Conservation (phyloP, 768 basidiomycete species). For the Leucocoprinus sp. region DNA sequence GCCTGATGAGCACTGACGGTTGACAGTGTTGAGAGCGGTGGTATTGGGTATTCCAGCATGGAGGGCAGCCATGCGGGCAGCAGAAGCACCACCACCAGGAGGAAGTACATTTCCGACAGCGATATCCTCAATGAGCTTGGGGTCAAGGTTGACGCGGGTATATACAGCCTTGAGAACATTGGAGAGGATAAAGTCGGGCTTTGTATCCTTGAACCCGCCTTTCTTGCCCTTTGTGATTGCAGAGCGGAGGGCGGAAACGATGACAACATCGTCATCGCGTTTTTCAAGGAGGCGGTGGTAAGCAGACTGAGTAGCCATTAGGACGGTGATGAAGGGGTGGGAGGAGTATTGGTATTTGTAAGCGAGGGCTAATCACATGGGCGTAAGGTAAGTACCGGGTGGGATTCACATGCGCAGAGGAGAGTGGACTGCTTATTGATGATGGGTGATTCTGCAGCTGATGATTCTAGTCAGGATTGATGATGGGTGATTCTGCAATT, state of each 20-base stretch:
- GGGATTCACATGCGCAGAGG: conserved; percentile 11
- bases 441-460: too few relatives aligned
- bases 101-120: conserved; percentile 86
- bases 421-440: too few relatives aligned
- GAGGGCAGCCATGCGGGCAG: conserved; percentile 82
- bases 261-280: conserved; percentile 82
- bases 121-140: conserved; percentile 76
- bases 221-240: conserved; percentile 87
- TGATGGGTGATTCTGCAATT: too few relatives aligned
- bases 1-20: conserved; percentile 87
- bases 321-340: conserved; percentile 11
- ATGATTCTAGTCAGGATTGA: too few relatives aligned
- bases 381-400: too few relatives aligned
- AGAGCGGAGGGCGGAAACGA: conserved; percentile 81
- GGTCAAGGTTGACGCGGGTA: conserved; percentile 61
- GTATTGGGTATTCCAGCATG: conserved; percentile 79
- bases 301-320: conserved; percentile 29
- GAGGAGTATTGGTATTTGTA: too few relatives aligned
- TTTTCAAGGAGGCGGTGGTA: conserved; percentile 62
- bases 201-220: conserved; percentile 88
- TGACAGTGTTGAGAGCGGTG: conserved; percentile 70
- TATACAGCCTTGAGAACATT: conserved; percentile 72
- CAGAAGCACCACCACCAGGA: conserved; percentile 72
- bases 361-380: too few relatives aligned
- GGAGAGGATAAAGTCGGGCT: conserved; percentile 74